Base-by-base conservation (phyloP, 495 filamentous ascomycete genomes). In the Trichoderma orchidacearum region DNA sequence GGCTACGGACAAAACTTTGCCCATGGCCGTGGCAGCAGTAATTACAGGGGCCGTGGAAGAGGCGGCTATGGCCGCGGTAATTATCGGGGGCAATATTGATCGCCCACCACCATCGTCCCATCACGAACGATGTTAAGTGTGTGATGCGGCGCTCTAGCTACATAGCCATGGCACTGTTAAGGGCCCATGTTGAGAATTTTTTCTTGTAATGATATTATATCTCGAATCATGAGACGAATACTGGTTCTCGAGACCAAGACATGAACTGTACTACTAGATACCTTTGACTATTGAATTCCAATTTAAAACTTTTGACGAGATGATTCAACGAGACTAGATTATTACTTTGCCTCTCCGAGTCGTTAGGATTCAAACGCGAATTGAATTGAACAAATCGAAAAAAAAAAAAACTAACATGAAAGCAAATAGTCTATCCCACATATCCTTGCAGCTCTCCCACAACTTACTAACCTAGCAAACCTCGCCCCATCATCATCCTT, bases 41-140 rank as follows among this genome's bases (percentile, higher is more conserved):
- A n/a, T 1, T 53, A 18, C 27, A 53, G 51, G 30, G 51, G 51
- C 15, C 51, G 51, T 53, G 51, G 51, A 32, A 53, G 51, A 53
- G 53, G 53, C n/a, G 53, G 53, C 5, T 34, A 36, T 15, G 53
- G 31, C 53, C 53, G 31, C 31, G 53, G 53, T 27, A 23, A 31
- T 23, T 48, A 48, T 23, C 18, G 41, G 11, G 41, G 41, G 9
- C 41, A 48, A 6, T 27, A 48, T 23, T 48, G 15, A 23, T 35
- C 18, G n/a, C n/a, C n/a, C n/a, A n/a, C n/a, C 9, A 25, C 17
- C 21, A 15, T 48, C 21, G 11, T 11, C 27, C 18, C 27, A 23
- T 48, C 11, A 9, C 11, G 21, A 23, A 12, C n/a, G 41, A 27
- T 27, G n/a, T 17, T 17, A 27, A n/a, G 1, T 48, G 23, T 27